Evolutionary conservation across 306 rosid genomes (phyloP).

Genomic region (Carpinus fangiana): DNA sequence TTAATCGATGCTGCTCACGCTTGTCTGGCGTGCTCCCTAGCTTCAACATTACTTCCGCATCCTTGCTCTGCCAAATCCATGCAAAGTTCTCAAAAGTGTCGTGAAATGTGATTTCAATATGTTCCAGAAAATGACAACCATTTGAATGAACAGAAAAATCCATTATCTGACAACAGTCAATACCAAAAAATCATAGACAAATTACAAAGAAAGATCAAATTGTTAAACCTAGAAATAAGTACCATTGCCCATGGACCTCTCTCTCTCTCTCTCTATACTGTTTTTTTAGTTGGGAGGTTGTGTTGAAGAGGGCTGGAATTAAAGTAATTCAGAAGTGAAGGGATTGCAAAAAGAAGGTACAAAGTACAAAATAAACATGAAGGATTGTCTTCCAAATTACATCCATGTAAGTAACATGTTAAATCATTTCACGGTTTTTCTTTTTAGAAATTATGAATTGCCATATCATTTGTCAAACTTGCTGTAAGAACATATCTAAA

Average conservation of each 20-base stretch:
- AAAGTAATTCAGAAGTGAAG: not conserved
- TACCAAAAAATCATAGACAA: not conserved
- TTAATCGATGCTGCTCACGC: conserved; percentile 79
- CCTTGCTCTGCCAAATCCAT: conserved; percentile 74
- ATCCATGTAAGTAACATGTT: not conserved
- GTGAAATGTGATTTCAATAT: not conserved
- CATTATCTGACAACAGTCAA: not conserved
- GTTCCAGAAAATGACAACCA: not conserved
- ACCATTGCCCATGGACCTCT: not conserved
- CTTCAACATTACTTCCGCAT: conserved; percentile 90
- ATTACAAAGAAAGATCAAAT: not conserved
- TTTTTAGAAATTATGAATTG: not conserved
- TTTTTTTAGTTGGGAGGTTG: not conserved
- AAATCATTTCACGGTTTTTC: not conserved
- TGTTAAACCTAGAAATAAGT: not conserved
- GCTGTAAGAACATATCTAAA: not conserved
- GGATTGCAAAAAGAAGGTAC: not conserved
- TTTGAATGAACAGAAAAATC: conserved; percentile 1
- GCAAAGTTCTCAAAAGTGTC: conserved; percentile 19
- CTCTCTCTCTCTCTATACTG: too few species aligned
- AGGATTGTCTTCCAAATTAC: not conserved
- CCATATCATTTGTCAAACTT: not conserved
- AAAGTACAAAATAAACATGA: not conserved
- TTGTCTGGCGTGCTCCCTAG: conserved; percentile 94
- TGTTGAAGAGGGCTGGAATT: not conserved